Conservation (phyloP, 1,284 basidiomycete genomes). For the Ganoderma meredithae region DNA sequence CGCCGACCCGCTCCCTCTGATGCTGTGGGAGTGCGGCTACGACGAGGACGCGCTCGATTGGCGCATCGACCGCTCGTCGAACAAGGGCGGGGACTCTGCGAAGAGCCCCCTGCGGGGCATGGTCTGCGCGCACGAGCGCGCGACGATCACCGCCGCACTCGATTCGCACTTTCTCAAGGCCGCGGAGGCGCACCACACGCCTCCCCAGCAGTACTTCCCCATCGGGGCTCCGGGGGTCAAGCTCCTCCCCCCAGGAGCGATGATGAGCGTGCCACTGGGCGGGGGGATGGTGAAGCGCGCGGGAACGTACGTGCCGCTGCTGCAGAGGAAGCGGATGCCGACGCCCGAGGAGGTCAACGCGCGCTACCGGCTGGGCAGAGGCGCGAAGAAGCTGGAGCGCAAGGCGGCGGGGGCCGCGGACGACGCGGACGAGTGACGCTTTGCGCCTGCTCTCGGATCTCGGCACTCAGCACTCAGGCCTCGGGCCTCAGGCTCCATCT, state of each 20-base stretch:
- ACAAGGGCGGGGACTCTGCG: constrained; percentile 38
- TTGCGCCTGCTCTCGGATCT: neutral
- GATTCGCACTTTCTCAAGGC: constrained; percentile 70
- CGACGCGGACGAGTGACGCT: constrained; percentile 29
- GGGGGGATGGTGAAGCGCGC: constrained; percentile 72
- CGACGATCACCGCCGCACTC: constrained; percentile 64
- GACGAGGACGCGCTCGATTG: constrained; percentile 73
- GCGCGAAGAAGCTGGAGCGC: constrained; percentile 44
- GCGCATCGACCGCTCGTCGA: constrained; percentile 64
- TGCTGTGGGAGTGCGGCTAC: constrained; percentile 94
- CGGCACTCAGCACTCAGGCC: neutral
- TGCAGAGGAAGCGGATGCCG: constrained; percentile 72
- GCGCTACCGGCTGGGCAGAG: constrained; percentile 77
- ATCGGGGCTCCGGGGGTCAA: constrained; percentile 36
- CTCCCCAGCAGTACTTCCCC: constrained; percentile 45
- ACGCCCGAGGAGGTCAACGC: constrained; percentile 78
- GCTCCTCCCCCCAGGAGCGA: constrained; percentile 33
- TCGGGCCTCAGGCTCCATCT: too few species aligned
- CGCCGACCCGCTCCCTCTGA: constrained; percentile 89
- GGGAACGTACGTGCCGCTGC: constrained; percentile 70
- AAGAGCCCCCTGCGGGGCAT: constrained; percentile 66
- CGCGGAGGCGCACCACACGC: constrained; percentile 54
- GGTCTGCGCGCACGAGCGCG: constrained; percentile 61
- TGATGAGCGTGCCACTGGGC: constrained; percentile 73
- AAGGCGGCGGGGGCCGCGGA: constrained; percentile 17